Evolutionary conservation across 352 stramenopile species (phyloP), one percentile per base, ranked within the genome.

Genomic region (Pythium apleroticum): DNA sequence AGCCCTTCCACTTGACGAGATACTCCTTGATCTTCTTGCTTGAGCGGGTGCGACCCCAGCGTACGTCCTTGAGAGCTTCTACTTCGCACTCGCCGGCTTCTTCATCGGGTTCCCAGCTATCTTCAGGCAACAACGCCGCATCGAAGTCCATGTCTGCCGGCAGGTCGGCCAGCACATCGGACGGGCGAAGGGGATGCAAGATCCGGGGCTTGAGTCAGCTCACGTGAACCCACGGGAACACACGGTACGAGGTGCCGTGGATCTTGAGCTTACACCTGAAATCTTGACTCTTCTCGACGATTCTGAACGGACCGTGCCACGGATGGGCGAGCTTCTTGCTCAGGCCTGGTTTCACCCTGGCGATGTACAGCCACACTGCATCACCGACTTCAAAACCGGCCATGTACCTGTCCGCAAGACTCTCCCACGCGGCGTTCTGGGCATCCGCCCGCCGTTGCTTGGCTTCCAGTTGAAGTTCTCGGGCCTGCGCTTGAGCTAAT

Each of bases 271-370:
- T 59, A 15, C 63, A 57, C 3, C 49, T 25, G 30, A 69, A 52
- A 5, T 66, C 37, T 11, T 22, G 14, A 2, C 67, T 20, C 43
- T 52, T 73, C n/a, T 73, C 59, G 1, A 57, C 57, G 24, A 73
- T 57, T 0, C 60, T 24, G 22, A 77, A 77, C 0, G 63, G 69
- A 0, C 72, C 69, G 25, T 79, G 69, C 66, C 69, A 77, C 19
- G 65, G 17, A 39, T 80, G 64, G 0, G 62, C 71, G 0, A 77
- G 33, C 39, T 77, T 77, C 14, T 57, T 52, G 1, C 25, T 65
- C 14, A 70, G 30, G 30, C 50, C 56, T 3, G 31, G 25, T 22
- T 45, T 33, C 0, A 65, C 57, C 14, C 33, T 45, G 3, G 57
- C 37, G 9, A 65, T 62, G 37, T 62, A 70, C 17, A 70, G 15